Base-by-base conservation (phyloP, 1,284 basidiomycete genomes). In the Coniophora puteana region DNA sequence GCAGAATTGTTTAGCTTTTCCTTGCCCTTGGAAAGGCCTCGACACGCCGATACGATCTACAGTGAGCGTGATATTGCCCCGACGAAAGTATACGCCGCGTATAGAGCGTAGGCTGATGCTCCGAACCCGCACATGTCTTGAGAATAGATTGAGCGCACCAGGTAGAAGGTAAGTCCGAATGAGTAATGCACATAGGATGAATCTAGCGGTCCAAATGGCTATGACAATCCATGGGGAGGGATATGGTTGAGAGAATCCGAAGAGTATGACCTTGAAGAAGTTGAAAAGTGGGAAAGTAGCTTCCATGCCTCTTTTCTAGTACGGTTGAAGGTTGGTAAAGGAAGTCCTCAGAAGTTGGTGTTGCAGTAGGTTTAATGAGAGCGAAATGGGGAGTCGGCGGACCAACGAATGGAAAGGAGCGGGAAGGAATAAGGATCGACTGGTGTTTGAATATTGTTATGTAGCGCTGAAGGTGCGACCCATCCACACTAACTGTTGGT, bases 81-180 rank as follows among this genome's bases (percentile, higher is more conserved):
- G 67, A 36, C 74, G 71, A 44, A 86, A 71, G 60, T 83, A 86
- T 26, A 89, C 65, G 18, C 86, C 85, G 34, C 83, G 78, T 47
- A 89, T 77, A 18, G 86, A 89, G 39, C 83, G 75, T 30, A 85
- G 63, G 55, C 86, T 88, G 42, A 88, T 71, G 53, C 81, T 86
- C 30, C 78, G 73, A 22, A 86, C 69, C 16, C 77, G 77, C 45
- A 88, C 65, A 49, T 77, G 80, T 35, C 68, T 71, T 8, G 80
- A 82, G 43, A 79, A 61, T 28, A 70, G 68, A 35, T 69, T 65
- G 20, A 88, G 67, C 31, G 82, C 59, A 57, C 73, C 78, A 40
- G 84, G 84, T 2, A 75, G 69, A 43, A 88, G 64, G 55, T 80
- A 82, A 1, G 76, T 78, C 39, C 83, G 72, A 41, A 80, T 66